Conservation (phyloP, 345 rosid species). For the Sonneratia alba region DNA sequence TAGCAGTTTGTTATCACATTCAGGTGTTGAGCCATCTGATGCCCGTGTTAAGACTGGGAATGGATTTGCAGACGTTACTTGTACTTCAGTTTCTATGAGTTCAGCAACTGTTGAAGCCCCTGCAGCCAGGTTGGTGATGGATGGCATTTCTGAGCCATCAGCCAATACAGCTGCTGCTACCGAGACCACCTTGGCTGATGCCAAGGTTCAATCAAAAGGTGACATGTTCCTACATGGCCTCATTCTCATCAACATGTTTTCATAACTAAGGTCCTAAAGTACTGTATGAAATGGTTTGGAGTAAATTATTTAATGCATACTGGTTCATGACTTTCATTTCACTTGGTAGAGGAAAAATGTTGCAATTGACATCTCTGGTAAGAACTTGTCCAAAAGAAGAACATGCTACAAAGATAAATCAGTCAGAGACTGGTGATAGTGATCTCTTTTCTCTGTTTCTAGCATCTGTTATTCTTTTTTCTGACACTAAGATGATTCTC, state of each 20-base stretch:
- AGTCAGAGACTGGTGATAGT: background rate
- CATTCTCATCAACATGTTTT: background rate
- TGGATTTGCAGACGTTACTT: slow-evolving; percentile 25
- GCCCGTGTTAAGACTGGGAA: slow-evolving; percentile 19
- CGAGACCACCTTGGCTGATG: slow-evolving; percentile 20
- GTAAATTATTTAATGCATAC: background rate
- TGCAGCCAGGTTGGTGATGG: slow-evolving; percentile 19
- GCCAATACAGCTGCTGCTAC: slow-evolving; percentile 20
- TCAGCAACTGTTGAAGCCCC: slow-evolving; percentile 23
- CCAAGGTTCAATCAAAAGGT: slow-evolving; percentile 78
- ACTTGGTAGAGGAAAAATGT: background rate
- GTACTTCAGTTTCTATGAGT: slow-evolving; percentile 15
- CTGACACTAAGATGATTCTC: background rate
- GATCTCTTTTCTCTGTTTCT: background rate
- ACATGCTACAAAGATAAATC: background rate
- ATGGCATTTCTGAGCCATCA: slow-evolving; percentile 17
- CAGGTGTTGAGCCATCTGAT: slow-evolving; percentile 20
- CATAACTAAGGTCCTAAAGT: background rate
- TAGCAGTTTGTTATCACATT: slow-evolving; percentile 8
- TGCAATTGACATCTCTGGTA: background rate
- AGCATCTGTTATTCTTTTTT: background rate
- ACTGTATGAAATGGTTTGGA: background rate
- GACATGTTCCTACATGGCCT: slow-evolving; percentile 1
- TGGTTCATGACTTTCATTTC: background rate
- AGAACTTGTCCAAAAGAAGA: background rate